Conservation (phyloP, 345 rosid species). For the Orychophragmus violaceus region DNA sequence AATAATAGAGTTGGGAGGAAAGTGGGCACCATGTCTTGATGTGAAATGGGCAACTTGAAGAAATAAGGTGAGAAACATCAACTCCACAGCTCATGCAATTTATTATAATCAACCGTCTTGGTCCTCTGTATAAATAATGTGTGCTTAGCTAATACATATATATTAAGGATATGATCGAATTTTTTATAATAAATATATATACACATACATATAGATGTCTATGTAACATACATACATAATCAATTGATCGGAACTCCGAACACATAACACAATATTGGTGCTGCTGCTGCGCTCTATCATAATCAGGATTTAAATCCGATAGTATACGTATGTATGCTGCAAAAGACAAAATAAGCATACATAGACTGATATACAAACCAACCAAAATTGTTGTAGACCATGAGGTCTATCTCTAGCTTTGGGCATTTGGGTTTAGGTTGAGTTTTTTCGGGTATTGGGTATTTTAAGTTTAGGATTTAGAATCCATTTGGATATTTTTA, state of each 20-base stretch:
- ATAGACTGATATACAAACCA: background rate
- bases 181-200: background rate
- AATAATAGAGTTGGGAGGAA: background rate
- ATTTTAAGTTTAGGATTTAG: too few relatives aligned
- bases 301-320: background rate
- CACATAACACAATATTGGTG: background rate
- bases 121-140: constrained; percentile 27
- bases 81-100: constrained; percentile 27
- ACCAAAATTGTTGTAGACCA: background rate
- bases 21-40: constrained; percentile 35
- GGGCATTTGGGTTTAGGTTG: too few relatives aligned
- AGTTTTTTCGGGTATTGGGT: too few relatives aligned
- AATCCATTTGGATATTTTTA: too few relatives aligned
- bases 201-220: background rate
- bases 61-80: constrained; percentile 15
- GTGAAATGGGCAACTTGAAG: constrained; percentile 14
- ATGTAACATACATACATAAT: background rate
- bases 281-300: background rate
- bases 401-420: too few relatives aligned
- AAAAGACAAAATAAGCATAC: background rate
- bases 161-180: background rate
- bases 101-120: constrained; percentile 16
- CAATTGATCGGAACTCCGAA: background rate
- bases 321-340: background rate
- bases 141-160: constrained; percentile 4